Base-by-base conservation (phyloP, 2,329 filamentous ascomycete species). In the Calonectria pteridis region DNA sequence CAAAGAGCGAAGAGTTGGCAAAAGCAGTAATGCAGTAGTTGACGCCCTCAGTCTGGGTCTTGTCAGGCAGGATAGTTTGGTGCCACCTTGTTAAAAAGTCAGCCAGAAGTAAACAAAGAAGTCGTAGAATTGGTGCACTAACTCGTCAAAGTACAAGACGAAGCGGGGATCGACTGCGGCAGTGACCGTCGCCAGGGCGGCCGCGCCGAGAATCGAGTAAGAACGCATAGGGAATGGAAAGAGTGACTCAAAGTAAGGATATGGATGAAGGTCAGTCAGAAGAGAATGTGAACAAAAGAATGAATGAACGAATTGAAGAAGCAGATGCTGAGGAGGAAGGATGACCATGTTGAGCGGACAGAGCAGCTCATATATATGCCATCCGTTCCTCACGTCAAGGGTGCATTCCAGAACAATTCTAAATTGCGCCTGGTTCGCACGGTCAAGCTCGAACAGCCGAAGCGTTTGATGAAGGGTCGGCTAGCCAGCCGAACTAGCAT, bases 11-110 rank as follows among this genome's bases (percentile, higher is more conserved):
- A 0, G 88, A 88, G 65, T 84, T 84, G 64, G 90, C 89, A 74
- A 91, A 92, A 2, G 86, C 86, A 75, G 90, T 88, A 72, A 90
- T 87, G 33, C 90, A 89, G 76, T 91, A 86, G 28, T 87, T 91
- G 75, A 92, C 85, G 26, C 86, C 83, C 2, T 83, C 77, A 0
- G 87, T 88, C 29, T 86, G 73, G 1, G 82, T 76, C 50, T 81
- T 84, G 71, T 80, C 50, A 0, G 84, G 87, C 0, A 88, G 80
- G 14, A 75, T 79, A 2, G 75, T 72, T 0, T 75, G 84, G 71
- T 89, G 87, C 69, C 82, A 88, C 80, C 86, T 88, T 16, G 7
- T 18, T 26, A 7, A 11, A 16, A 10, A 23, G 46, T 64, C 53
- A 29, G 11, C 2, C 6, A 0, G 13, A 4, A 13, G 29, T 7